Base-by-base conservation (phyloP, 2,329 filamentous ascomycete species). In the Fusarium pseudoanthophilum region DNA sequence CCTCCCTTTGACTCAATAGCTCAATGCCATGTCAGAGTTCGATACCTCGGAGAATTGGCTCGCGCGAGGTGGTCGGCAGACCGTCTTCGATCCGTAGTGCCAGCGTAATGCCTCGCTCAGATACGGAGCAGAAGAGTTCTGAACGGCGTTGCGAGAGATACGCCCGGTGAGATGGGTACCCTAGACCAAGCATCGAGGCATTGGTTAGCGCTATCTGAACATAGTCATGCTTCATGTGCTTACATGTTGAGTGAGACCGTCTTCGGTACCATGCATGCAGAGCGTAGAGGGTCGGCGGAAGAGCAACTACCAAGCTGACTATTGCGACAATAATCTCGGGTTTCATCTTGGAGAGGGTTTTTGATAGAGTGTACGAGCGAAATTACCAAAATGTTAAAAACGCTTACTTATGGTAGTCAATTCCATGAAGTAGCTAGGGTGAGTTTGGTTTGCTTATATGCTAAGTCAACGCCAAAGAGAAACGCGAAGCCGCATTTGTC, bases 31-130 rank as follows among this genome's bases (percentile, higher is more conserved):
- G 7, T 2, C 5, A 5, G 10, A 14, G 7, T 13, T n/a, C 2
- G 7, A 11, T 0, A 3, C 5, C 5, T 18, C 32, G 4, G 4
- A 15, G 7, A 1, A 16, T 13, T 1, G 51, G 5, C 2, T 21
- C 18, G 2, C 5, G 26, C 5, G 20, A 21, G 2, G 6, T 2
- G 1, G 1, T 18, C 0, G 14, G 20, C 1, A n/a, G 7, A 0
- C 24, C 10, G 0, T 28, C 24, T n/a, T 53, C 51, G 0, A 53
- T 2, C 1, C 20, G 14, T 1, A 53, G 4, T 9, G 24, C 24
- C 3, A 53, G 7, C 7, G 20, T 39, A 1, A 53, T 39, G 5
- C 34, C 24, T 2, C 4, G 3, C 1, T 53, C 51, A 4, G 51
- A 39, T 0, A 53, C 5, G 3, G 34, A 53, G 34, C 24, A 39